Conservation (phyloP, 1,139 yeast genomes). For the Blastobotrys proliferans region DNA sequence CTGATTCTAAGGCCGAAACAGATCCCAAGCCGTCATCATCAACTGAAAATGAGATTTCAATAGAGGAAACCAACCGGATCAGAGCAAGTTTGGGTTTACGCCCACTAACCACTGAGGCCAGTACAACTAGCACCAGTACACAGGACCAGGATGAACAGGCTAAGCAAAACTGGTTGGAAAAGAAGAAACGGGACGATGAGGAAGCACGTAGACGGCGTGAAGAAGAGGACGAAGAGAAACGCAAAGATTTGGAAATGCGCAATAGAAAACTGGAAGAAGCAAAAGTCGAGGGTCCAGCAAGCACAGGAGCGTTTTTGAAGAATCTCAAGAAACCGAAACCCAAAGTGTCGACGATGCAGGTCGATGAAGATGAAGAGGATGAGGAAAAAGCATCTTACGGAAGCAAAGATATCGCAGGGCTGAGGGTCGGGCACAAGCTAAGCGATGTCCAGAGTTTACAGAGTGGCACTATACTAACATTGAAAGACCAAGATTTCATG, state of each 20-base stretch:
- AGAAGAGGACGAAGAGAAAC: conserved; percentile 22
- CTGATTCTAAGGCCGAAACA: conserved; percentile 13
- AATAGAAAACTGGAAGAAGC: conserved; percentile 27
- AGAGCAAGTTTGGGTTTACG: conserved; percentile 35
- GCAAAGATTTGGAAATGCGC: conserved; percentile 19
- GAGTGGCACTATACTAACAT: conserved; percentile 56
- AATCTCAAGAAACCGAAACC: conserved; percentile 22
- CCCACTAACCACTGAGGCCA: conserved; percentile 21
- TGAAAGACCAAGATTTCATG: conserved; percentile 55
- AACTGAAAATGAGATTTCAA: conserved; percentile 21
- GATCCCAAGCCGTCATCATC: conserved; percentile 4
- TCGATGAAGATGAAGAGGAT: conserved; percentile 17
- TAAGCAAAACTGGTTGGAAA: conserved; percentile 35
- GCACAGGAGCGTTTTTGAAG: conserved; percentile 25
- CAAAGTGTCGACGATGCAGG: conserved; percentile 16
- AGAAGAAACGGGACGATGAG: conserved; percentile 23
- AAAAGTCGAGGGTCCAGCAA: conserved; percentile 13
- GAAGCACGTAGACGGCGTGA: conserved; percentile 19
- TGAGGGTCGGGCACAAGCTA: conserved; percentile 46
- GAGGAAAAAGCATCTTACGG: conserved; percentile 22
- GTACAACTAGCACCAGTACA: conserved; percentile 8
- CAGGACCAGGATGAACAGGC: conserved; percentile 26
- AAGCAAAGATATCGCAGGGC: conserved; percentile 35
- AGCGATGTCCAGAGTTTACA: conserved; percentile 40
- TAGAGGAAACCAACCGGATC: conserved; percentile 37